Evolutionary conservation across 1,284 basidiomycete genomes (phyloP), one percentile per base, ranked within the genome.

Genomic region (Tilletia indica): DNA sequence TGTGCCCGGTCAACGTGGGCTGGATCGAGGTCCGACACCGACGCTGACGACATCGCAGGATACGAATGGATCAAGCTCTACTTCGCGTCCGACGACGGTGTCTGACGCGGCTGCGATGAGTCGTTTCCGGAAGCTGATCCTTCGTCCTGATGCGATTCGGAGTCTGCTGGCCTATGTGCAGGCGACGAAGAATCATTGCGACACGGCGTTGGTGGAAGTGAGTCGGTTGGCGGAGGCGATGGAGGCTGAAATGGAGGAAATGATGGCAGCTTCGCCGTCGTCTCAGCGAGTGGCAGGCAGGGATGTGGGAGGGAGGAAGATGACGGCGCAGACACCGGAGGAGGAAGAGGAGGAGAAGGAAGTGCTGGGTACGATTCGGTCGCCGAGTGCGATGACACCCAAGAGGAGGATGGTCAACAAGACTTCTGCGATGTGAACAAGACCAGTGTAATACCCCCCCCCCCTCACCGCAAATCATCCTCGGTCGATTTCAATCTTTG

Each of bases 141-240:
- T 81, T 38, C 64, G 76, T 36, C 78, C 78, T 6, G 77, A 80
- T 58, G 77, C 76, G 12, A 76, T 81, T 68, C 75, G 75, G 0
- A 71, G 78, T 3, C 70, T 81, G 67, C 69, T 81, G 54, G 74
- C 78, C 8, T 74, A 76, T 49, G 72, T 79, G 2, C 77, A 78
- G 38, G 73, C 77, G 19, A 79, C 78, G 1, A 76, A 71, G 38
- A 71, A 77, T 70, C 73, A 78, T 58, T 66, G 77, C 56, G 69
- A 74, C n/a, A 69, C 71, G 25, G 74, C 76, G 14, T 72, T 77
- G 45, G 73, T 73, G 14, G 72, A 72, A 19, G 34, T 64, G 16
- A 42, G 61, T 34, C 51, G 51, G 51, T 4, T 54, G 19, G 51
- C 51, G 16, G 51, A 54, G 51, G 21, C 51, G 51, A 54, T 54